Base-by-base conservation (phyloP, 345 rosid species). In the Populus nigra region DNA sequence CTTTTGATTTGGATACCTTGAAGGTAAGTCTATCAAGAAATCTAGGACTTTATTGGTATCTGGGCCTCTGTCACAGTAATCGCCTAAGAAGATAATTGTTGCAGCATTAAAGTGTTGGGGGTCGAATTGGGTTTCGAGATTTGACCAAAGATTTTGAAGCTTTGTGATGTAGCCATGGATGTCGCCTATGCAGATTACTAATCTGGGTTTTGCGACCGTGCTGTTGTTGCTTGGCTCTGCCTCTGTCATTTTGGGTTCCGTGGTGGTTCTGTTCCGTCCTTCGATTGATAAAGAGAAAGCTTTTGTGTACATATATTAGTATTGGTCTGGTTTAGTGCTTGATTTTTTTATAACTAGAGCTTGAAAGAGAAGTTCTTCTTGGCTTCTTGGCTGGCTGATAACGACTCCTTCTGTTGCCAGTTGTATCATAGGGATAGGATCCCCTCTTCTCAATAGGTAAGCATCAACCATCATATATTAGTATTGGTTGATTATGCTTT, bases 41-140 rank as follows among this genome's bases (percentile, higher is more conserved):
- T 94, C 90, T 9, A 94, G 77, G 78, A 91, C 97, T 76, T 79
- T 72, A 47, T 77, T 88, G 18, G 94, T 89, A 35, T 88, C 82
- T 13, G 94, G 92, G 69, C 97, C 98, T 7, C 97, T 91, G 73
- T 94, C 98, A 74, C 98, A 94, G 84, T 92, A 92, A 75, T 94
- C 98, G 41, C 98, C 98, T 65, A 94, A 85, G 85, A 94, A 94
- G 74, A 94, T 90, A 73, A 93, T 77, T 62, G 86, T 85, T 73
- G 98, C 90, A 53, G 94, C 68, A 72, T 61, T 71, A 87, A 94
- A 94, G 13, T 82, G 85, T 29, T 73, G 73, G 25, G 83, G 86
- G 73, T 74, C 76, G 81, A 92, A 36, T 0, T 73, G 61, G 69
- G 86, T 45, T 77, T 89, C 87, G 73, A 94, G 94, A 73, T 91